Conservation (phyloP, 208 protist species). For the Naegleria fowleri region DNA sequence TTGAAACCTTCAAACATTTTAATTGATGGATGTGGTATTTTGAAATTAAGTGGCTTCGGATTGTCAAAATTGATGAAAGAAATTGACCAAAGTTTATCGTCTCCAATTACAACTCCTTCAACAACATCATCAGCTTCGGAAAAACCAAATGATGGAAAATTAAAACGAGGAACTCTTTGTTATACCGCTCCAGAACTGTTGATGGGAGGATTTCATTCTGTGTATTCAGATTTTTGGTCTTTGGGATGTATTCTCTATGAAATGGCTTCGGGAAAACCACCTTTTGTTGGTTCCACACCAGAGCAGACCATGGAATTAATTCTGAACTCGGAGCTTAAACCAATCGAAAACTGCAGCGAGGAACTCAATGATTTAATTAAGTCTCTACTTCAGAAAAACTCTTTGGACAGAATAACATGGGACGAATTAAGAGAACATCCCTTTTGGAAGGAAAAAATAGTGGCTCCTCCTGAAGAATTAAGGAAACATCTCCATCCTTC, state of each 20-base stretch:
- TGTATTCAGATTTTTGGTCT: constrained; percentile 64
- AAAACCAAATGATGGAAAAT: constrained; percentile 28
- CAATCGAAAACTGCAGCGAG: constrained; percentile 46
- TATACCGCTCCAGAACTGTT: constrained; percentile 91
- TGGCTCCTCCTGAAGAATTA: background rate
- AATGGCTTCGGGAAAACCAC: constrained; percentile 39
- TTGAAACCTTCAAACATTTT: constrained; percentile 84
- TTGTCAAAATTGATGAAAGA: constrained; percentile 59
- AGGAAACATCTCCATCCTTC: background rate
- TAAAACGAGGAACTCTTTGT: constrained; percentile 64
- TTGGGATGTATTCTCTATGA: constrained; percentile 55
- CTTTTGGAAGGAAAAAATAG: constrained; percentile 67
- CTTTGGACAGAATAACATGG: constrained; percentile 66
- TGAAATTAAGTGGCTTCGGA: constrained; percentile 84
- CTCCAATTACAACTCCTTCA: constrained; percentile 6
- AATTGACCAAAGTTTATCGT: constrained; percentile 19
- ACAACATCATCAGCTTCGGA: constrained; percentile 27
- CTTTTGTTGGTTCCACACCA: constrained; percentile 36
- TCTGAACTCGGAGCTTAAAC: constrained; percentile 37
- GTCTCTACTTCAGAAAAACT: constrained; percentile 67
- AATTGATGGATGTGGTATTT: constrained; percentile 72
- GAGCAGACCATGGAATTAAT: constrained; percentile 40
- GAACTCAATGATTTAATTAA: constrained; percentile 63
- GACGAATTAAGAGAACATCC: constrained; percentile 54
- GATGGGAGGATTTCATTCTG: constrained; percentile 59